Conservation (phyloP, 257 asterid genomes). For the Echites panduratus region DNA sequence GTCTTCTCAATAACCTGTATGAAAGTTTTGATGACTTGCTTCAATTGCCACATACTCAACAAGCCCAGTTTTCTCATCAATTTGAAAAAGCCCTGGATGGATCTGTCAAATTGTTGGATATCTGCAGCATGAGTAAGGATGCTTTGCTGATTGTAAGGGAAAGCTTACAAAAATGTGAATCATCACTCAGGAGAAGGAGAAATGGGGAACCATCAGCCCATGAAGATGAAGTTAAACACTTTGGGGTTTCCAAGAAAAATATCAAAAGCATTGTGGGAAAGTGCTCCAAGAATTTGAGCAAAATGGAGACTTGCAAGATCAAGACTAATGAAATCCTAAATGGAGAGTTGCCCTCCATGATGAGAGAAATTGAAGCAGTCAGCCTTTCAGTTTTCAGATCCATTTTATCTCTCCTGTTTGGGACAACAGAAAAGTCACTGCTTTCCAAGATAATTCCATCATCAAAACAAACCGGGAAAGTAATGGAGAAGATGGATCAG, state of each 20-base stretch:
- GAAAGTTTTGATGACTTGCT: slow-evolving; percentile 13
- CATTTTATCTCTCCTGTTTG: slow-evolving; percentile 18
- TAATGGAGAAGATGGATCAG: not conserved
- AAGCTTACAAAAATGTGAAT: slow-evolving; percentile 18
- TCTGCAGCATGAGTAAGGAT: slow-evolving; percentile 21
- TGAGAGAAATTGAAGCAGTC: slow-evolving; percentile 21
- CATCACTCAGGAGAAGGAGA: slow-evolving; percentile 25
- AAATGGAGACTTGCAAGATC: slow-evolving; percentile 2
- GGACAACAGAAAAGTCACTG: slow-evolving; percentile 18
- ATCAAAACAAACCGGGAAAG: not conserved
- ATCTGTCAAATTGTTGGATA: slow-evolving; percentile 23
- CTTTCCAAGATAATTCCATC: slow-evolving; percentile 29
- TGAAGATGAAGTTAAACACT: slow-evolving; percentile 11
- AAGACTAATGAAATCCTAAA: not conserved
- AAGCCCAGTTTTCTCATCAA: not conserved
- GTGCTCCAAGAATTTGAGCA: slow-evolving; percentile 23
- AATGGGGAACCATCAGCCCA: slow-evolving; percentile 3
- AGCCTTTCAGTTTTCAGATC: slow-evolving; percentile 19
- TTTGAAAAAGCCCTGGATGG: slow-evolving; percentile 15
- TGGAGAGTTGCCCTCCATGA: not conserved
- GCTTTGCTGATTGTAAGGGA: slow-evolving; percentile 14
- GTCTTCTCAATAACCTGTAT: slow-evolving; percentile 15
- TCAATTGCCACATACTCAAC: slow-evolving; percentile 22
- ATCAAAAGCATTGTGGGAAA: slow-evolving; percentile 21
- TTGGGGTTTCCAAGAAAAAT: slow-evolving; percentile 24